These are phyloP conservation scores for Aspergillus floridensis DNA, from an alignment of 2,329 filamentous ascomycete genomes.

Conservation along the genomic window DNA sequence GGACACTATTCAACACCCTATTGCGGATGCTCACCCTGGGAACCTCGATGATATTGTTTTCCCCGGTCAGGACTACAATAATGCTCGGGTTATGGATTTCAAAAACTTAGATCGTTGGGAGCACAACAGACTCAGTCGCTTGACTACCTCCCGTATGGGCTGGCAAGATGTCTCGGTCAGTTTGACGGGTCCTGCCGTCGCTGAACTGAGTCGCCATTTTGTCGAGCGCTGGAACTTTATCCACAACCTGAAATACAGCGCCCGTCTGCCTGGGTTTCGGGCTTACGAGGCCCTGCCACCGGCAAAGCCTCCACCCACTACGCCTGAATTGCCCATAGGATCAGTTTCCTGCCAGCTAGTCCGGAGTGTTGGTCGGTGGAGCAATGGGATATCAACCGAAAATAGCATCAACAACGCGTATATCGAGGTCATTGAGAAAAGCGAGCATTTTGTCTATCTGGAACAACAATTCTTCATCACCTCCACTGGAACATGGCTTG, in stretches of 20 bases:
- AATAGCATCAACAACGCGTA: conserved; percentile 88
- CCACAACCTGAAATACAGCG: conserved; percentile 74
- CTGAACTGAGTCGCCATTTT: conserved; percentile 75
- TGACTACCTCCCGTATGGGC: conserved; percentile 79
- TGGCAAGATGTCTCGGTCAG: conserved; percentile 86
- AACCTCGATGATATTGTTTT: conserved; percentile 75
- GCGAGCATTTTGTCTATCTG: conserved; percentile 91
- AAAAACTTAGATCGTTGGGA: conserved; percentile 74
- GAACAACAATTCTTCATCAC: conserved; percentile 99
- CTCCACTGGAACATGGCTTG: conserved; percentile 85
- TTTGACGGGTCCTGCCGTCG: conserved; percentile 69
- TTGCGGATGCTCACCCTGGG: conserved; percentile 77
- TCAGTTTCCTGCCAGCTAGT: conserved; percentile 52
- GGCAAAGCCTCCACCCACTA: no score
- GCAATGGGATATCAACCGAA: conserved; percentile 78
- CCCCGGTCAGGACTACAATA: conserved; percentile 91
- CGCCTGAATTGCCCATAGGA: conserved; percentile 8
- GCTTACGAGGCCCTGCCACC: no score
- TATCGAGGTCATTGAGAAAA: conserved; percentile 76
- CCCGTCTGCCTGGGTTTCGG: conserved; percentile 33
- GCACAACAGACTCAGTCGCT: conserved; percentile 81
- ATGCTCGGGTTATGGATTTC: conserved; percentile 80
- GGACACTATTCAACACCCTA: conserved; percentile 83
- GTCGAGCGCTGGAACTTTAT: conserved; percentile 90
- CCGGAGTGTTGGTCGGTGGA: conserved; percentile 91